Evolutionary conservation across 805 yeast genomes (phyloP), one percentile per base, ranked within the genome.

Genomic region (Saturnispora hagleri): DNA sequence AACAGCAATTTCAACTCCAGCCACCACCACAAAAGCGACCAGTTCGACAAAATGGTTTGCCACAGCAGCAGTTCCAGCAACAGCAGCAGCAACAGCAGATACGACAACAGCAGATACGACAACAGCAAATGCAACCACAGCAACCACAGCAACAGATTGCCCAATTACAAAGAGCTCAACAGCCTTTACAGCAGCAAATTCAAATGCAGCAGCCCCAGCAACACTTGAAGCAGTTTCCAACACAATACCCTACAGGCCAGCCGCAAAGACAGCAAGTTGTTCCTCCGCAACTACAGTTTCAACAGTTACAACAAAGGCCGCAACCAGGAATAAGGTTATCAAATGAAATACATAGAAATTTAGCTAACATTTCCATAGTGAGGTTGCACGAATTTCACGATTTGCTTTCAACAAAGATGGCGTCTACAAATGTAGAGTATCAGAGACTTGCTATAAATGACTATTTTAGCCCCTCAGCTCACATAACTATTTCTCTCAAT

Each of bases 361-460:
- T 74, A 27, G 72, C 81, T 0, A 75, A 77, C 51, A 68, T 73
- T 38, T 83, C 83, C 1, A 69, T 79, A 6, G 62, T 78, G 48
- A 70, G 78, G 50, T 63, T 80, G 12, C 64, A 78, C 56, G 81
- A 76, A 44, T 69, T 77, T 33, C 69, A 78, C 42, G 82, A 79
- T 54, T 59, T 69, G 41, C 59, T 79, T 18, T 55, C 60, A 1
- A 46, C 52, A 17, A 46, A 51, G 69, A 54, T 61, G 22, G 77
- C 73, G 10, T 73, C 71, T 1, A 71, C 69, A 46, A 73, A 72
- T 51, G 60, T 77, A 34, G 67, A 69, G 4, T 79, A 74, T 60
- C 79, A 86, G 82, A 68, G 72, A 53, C 68, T 67, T 51, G 66
- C 78, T 17, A 69, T 75, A 10, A 64, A 65, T 4, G 83, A 80